These are phyloP conservation scores for Alternaria novae-zelandiae DNA, from an alignment of 2,329 filamentous ascomycete genomes.

Conservation along the genomic window DNA sequence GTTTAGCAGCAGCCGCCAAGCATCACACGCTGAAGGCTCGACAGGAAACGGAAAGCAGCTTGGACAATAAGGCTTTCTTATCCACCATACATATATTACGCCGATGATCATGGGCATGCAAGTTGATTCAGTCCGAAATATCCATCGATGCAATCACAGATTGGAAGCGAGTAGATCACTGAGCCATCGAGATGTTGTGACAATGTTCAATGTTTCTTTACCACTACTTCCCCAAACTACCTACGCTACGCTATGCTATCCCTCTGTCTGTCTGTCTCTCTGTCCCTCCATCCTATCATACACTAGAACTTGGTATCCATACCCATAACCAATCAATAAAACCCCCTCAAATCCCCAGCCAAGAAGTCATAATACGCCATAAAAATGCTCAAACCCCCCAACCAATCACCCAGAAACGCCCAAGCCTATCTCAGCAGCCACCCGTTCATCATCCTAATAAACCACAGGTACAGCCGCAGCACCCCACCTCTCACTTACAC, in stretches of 20 bases:
- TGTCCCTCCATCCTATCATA: not conserved
- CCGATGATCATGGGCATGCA: too few species aligned
- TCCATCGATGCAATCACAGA: too few species aligned
- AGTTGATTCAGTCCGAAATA: too few species aligned
- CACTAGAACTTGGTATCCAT: not conserved
- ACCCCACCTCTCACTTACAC: not conserved
- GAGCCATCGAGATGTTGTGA: too few species aligned
- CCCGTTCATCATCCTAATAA: not conserved
- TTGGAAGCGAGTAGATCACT: too few species aligned
- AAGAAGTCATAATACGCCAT: not conserved
- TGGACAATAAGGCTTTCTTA: too few species aligned
- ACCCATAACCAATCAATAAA: not conserved
- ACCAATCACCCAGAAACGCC: not conserved
- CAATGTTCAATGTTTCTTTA: not conserved
- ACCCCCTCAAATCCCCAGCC: too few species aligned
- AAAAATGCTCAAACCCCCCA: not conserved
- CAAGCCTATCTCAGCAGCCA: not conserved
- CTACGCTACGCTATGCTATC: not conserved
- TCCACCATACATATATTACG: too few species aligned
- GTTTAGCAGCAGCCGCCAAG: too few species aligned
- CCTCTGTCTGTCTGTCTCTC: not conserved
- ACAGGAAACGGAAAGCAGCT: too few species aligned
- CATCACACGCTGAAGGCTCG: too few species aligned
- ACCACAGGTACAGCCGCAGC: not conserved
- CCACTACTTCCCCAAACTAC: not conserved